Conservation (phyloP, 805 yeast species). For the Hanseniaspora clermontiae region DNA sequence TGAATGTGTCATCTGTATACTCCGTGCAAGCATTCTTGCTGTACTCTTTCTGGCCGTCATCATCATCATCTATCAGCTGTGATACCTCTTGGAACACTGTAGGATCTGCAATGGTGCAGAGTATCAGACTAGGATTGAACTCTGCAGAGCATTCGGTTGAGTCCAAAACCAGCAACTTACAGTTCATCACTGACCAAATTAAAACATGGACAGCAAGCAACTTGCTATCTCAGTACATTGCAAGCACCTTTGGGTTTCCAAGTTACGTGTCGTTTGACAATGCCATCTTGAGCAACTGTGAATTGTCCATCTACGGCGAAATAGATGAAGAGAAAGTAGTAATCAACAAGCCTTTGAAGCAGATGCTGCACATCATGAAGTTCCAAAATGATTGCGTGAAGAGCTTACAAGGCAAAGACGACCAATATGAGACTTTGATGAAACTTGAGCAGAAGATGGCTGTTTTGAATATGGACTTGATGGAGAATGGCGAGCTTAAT, state of each 20-base stretch:
- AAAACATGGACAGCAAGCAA: constrained; percentile 93
- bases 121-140: constrained; percentile 82
- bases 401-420: constrained; percentile 62
- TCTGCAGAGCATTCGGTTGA: constrained; percentile 58
- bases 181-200: constrained; percentile 57
- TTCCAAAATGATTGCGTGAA: constrained; percentile 77
- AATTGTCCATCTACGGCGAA: constrained; percentile 20
- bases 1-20: constrained; percentile 81
- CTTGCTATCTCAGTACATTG: constrained; percentile 76
- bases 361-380: constrained; percentile 70
- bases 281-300: constrained; percentile 43
- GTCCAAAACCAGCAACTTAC: constrained; percentile 32
- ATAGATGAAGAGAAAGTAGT: constrained; percentile 27
- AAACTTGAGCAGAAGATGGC: constrained; percentile 61
- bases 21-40: constrained; percentile 86
- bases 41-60: constrained; percentile 91
- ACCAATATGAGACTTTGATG: constrained; percentile 60
- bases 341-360: constrained; percentile 45
- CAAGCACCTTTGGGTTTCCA: constrained; percentile 89
- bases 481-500: constrained; percentile 42
- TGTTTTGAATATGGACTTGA: constrained; percentile 47
- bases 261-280: constrained; percentile 79
- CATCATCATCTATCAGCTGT: constrained; percentile 85
- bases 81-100: constrained; percentile 93
- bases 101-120: constrained; percentile 86